A percentile compares a stretch with the other conserved stretches of the same genome.
Conservation (phyloP, 78 protist species). For the Planoprotostelium fungivorum region DNA sequence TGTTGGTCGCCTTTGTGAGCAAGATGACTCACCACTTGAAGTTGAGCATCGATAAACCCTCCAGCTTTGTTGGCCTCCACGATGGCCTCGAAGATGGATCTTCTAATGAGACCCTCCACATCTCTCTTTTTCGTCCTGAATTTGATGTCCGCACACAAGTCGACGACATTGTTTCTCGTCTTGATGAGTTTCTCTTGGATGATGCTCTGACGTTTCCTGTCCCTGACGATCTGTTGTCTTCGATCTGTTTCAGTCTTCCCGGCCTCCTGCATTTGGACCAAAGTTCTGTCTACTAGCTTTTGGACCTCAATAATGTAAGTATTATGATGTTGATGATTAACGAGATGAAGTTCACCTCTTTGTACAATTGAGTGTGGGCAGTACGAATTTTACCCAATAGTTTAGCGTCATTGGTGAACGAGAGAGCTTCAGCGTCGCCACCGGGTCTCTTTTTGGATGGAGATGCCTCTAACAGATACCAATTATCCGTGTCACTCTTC, state of each 20-base stretch:
- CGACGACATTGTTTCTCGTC: background rate
- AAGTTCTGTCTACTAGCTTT: background rate
- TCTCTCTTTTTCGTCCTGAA: background rate
- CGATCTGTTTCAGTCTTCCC: background rate
- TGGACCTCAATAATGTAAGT: too few species aligned
- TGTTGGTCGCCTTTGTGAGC: too few species aligned
- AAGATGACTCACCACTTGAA: background rate
- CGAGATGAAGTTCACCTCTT: background rate
- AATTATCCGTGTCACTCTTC: background rate
- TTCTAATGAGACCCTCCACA: background rate
- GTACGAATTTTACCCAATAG: background rate
- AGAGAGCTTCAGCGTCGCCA: background rate
- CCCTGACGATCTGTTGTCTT: background rate
- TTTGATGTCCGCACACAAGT: background rate
- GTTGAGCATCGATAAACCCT: background rate
- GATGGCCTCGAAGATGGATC: background rate
- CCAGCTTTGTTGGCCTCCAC: background rate
- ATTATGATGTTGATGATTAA: too few species aligned
- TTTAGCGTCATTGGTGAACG: background rate
- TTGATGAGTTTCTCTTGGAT: background rate
- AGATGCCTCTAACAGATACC: background rate
- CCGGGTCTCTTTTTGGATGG: background rate
- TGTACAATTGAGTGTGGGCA: background rate
- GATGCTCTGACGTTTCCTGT: background rate
- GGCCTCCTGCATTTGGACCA: background rate